These are phyloP conservation scores for Acarospora socialis DNA, from an alignment of 2,329 filamentous ascomycete genomes.

Conservation along the genomic window DNA sequence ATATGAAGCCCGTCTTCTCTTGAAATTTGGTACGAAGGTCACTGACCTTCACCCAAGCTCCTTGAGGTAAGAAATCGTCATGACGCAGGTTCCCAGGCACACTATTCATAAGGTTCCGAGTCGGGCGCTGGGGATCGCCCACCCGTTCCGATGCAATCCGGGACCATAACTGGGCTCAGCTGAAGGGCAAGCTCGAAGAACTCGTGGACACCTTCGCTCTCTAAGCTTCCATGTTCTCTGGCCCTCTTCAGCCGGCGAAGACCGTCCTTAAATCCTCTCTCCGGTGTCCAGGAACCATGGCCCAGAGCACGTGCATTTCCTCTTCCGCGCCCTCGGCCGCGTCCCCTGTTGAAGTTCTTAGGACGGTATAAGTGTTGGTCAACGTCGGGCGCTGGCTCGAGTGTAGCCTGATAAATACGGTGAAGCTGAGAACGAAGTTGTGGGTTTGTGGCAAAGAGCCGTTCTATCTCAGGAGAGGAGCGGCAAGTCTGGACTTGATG, in stretches of 20 bases:
- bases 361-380: no score
- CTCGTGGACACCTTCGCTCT: slow-evolving; percentile 46
- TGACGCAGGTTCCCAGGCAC: no score
- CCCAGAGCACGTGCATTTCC: slow-evolving; percentile 20
- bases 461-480: slow-evolving; percentile 21
- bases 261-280: slow-evolving; percentile 43
- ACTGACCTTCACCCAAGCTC: no score
- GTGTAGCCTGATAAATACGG: slow-evolving; percentile 28
- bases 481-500: neutral
- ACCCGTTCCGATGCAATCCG: no score
- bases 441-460: slow-evolving; percentile 25
- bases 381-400: slow-evolving; percentile 16
- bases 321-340: slow-evolving; percentile 21
- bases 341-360: slow-evolving; percentile 9
- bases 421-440: slow-evolving; percentile 25
- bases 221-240: slow-evolving; percentile 36
- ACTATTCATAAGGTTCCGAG: no score
- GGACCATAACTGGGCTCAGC: no score
- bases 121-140: no score
- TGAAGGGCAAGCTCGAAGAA: slow-evolving; percentile 44
- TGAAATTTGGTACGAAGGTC: no score
- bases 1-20: no score
- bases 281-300: slow-evolving; percentile 37
- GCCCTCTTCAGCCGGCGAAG: slow-evolving; percentile 39
- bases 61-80: no score